These are phyloP conservation scores for Massarina eburnea DNA, from an alignment of 2,329 filamentous ascomycete species.

Conservation along the genomic window DNA sequence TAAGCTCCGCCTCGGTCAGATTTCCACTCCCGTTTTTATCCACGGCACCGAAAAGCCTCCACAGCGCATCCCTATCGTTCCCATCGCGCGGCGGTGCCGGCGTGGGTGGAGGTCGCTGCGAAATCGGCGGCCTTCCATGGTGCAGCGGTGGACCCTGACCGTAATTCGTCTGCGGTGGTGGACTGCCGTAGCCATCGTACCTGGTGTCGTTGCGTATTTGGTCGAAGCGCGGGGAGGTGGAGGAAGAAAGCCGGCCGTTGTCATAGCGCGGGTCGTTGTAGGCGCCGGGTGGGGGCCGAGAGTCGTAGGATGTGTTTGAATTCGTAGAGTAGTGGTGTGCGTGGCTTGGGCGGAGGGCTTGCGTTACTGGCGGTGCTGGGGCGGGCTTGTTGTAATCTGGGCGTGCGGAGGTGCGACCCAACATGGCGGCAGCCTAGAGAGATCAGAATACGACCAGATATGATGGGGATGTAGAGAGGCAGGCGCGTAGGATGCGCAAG, in stretches of 20 bases:
- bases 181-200: conserved; percentile 47
- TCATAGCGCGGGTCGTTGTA: conserved; percentile 41
- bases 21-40: conserved; percentile 83
- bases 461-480: neutral
- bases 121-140: conserved; percentile 64
- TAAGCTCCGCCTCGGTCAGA: conserved; percentile 82
- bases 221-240: conserved; percentile 29
- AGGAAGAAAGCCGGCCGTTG: conserved; percentile 20
- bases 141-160: conserved; percentile 57
- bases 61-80: conserved; percentile 70
- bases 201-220: conserved; percentile 19
- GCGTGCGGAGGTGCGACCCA: conserved; percentile 38
- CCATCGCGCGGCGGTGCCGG: conserved; percentile 57
- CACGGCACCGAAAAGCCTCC: conserved; percentile 85
- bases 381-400: conserved; percentile 50
- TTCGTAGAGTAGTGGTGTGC: conserved; percentile 40
- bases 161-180: conserved; percentile 50
- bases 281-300: conserved; percentile 41
- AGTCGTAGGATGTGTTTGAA: conserved; percentile 28
- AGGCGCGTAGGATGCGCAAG: neutral
- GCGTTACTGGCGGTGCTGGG: conserved; percentile 34
- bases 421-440: conserved; percentile 47
- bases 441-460: conserved; percentile 2
- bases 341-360: conserved; percentile 35
- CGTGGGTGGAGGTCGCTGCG: conserved; percentile 49